Evolutionary conservation across 2,329 filamentous ascomycete species (phyloP).

Genomic region (Hypomyces perniciosus): DNA sequence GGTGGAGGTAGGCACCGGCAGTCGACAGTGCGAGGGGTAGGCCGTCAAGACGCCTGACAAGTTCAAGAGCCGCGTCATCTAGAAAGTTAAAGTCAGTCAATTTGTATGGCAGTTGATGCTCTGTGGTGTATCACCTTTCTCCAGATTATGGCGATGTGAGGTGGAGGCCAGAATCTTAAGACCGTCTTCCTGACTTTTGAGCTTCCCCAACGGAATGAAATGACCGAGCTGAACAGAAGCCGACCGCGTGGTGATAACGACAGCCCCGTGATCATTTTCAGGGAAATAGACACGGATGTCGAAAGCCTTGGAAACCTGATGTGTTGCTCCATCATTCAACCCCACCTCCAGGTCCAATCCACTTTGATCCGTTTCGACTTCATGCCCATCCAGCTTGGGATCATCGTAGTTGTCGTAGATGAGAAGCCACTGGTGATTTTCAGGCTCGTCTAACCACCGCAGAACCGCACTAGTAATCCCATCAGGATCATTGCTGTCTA

Average conservation of each 20-base stretch:
- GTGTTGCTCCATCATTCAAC: no score
- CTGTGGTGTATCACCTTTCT: conserved; percentile 20
- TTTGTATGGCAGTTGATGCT: not conserved
- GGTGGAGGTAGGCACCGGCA: not conserved
- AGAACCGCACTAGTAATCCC: conserved; percentile 28
- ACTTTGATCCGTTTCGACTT: no score
- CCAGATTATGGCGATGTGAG: conserved; percentile 19
- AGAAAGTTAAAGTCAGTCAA: not conserved
- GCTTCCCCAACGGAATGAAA: conserved; percentile 26
- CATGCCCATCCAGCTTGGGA: no score
- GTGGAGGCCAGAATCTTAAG: conserved; percentile 26
- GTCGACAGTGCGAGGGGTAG: not conserved
- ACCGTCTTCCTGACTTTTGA: conserved; percentile 25
- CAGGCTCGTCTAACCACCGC: conserved; percentile 28
- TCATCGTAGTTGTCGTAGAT: conserved; percentile 39
- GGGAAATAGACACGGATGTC: conserved; percentile 29
- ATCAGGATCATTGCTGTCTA: conserved; percentile 17
- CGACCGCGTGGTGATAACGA: conserved; percentile 36
- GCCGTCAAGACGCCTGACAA: not conserved
- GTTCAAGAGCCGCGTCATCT: not conserved
- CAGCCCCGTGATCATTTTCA: conserved; percentile 30
- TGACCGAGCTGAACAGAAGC: conserved; percentile 27
- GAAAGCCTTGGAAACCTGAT: conserved; percentile 17
- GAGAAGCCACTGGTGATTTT: conserved; percentile 34
- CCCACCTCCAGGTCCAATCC: no score